Base-by-base conservation (phyloP, 345 rosid species). In the Bretschneidera sinensis region DNA sequence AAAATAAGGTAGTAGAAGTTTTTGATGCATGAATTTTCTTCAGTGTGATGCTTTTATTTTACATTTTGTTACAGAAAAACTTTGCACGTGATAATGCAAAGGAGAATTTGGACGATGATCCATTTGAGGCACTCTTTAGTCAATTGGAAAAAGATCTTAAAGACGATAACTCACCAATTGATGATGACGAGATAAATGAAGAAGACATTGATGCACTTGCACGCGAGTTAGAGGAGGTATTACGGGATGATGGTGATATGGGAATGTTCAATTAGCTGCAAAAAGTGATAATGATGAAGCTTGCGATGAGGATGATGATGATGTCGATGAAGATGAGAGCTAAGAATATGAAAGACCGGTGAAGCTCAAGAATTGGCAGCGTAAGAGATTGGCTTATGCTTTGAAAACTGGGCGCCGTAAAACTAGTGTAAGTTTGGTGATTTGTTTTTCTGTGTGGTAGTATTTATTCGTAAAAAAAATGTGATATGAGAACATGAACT, bases 311-410 rank as follows among this genome's bases (percentile, higher is more conserved):
- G 78, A 35, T 0, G 69, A 33, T 0, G 71, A 63, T 0, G 76
- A 65, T 6, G 76, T 48, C 0, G 78, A 59, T 0, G 83, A 69
- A 0, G 79, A 73, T 0, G 84, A 84, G 0, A 79, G 64, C 0
- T 82, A 83, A 9, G 82, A 77, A 19, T 78, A 70, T 22, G 86
- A 79, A 65, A 66, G 61, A 58, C 85, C 81, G 4, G 55, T 73
- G 48, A 79, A 68, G 74, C 82, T 90, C 10, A 92, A 87, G 78
- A 83, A 83, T 77, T 92, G 97, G 96, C 98, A 92, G 66, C 80
- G 88, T 63, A 69, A 84, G 54, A 86, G 91, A 68, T 66, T 94
- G 70, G 97, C 96, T 62, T 71, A 66, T 71, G 95, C 94, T 66
- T 70, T 90, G 57, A 90, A 81, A 70, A 66, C 61, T 48, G 99